Percentiles rank a stretch among this genome's conserved stretches.
These are phyloP conservation scores for Cercospora sesami DNA, from an alignment of 2,329 filamentous ascomycete species.

Conservation along the genomic window DNA sequence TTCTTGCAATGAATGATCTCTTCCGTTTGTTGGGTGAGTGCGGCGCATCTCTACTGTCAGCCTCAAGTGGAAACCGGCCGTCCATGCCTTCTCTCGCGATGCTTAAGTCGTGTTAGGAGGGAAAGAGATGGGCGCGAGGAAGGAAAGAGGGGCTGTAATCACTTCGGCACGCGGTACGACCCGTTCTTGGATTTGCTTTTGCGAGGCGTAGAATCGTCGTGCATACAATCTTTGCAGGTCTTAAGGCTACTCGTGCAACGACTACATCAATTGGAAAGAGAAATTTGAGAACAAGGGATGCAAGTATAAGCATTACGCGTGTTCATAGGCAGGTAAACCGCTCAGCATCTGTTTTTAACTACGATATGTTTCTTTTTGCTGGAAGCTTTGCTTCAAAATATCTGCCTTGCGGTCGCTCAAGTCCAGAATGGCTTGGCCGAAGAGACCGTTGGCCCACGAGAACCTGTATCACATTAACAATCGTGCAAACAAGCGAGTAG, in stretches of 20 bases:
- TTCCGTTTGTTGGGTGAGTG: not conserved
- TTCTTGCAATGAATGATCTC: not conserved
- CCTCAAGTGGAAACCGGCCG: no score
- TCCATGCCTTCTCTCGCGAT: not conserved
- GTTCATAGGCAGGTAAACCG: not conserved
- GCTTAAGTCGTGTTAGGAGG: not conserved
- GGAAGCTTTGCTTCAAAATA: constrained; percentile 46
- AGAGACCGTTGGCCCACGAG: constrained; percentile 48
- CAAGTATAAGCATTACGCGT: not conserved
- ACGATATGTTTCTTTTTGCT: constrained; percentile 30
- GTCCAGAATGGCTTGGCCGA: constrained; percentile 29
- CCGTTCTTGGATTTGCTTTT: not conserved
- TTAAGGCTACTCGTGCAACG: not conserved
- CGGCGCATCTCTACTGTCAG: not conserved
- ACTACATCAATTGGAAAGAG: not conserved
- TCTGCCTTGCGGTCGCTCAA: constrained; percentile 26
- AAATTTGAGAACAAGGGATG: not conserved
- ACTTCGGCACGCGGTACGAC: not conserved
- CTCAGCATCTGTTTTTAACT: not conserved
- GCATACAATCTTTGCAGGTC: no score
- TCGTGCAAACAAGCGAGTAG: not conserved
- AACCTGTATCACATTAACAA: constrained; percentile 39
- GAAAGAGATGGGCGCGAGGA: not conserved
- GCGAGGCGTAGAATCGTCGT: no score
- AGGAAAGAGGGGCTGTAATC: not conserved